Evolutionary conservation across 495 filamentous ascomycete genomes (phyloP).

Genomic region (Podospora tetraspora): DNA sequence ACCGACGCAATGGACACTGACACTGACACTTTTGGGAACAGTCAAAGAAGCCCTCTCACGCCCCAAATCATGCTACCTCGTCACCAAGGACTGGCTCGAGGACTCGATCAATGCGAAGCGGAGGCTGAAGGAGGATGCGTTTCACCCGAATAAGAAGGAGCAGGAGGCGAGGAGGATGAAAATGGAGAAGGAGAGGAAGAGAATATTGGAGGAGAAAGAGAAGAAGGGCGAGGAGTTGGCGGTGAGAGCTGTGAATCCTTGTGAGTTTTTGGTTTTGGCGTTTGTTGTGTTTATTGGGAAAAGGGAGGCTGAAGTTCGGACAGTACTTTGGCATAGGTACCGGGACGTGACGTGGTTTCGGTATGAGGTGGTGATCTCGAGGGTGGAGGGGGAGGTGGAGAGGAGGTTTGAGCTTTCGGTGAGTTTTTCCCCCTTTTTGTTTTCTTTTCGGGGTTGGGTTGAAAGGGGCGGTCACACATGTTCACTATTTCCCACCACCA

Average conservation of each 20-base stretch:
- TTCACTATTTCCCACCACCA: too few species aligned
- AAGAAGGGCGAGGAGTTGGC: constrained; percentile 37
- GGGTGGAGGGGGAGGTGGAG: constrained; percentile 28
- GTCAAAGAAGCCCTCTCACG: constrained; percentile 24
- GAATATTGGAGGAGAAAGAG: constrained; percentile 31
- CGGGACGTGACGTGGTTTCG: constrained; percentile 30
- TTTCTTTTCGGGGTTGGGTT: not conserved
- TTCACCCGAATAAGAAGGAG: constrained; percentile 18
- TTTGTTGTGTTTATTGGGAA: not conserved
- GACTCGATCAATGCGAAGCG: constrained; percentile 23
- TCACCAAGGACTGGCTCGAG: constrained; percentile 39
- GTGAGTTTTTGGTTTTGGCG: constrained; percentile 18
- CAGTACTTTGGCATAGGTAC: constrained; percentile 29
- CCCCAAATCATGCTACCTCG: constrained; percentile 19
- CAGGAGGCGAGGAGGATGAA: constrained; percentile 34
- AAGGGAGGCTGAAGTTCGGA: not conserved
- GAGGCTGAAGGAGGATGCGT: constrained; percentile 20
- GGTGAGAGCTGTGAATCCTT: constrained; percentile 32
- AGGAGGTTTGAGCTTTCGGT: constrained; percentile 33
- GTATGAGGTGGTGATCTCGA: constrained; percentile 31
- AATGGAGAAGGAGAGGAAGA: constrained; percentile 35
- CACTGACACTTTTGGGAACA: not conserved
- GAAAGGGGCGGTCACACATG: not conserved
- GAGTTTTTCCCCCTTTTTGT: constrained; percentile 16
- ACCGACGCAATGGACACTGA: too few species aligned